Evolutionary conservation across 371 early-diverging fungal genomes (phyloP), one percentile per base, ranked within the genome.

Genomic region (Mortierella polycephala): DNA sequence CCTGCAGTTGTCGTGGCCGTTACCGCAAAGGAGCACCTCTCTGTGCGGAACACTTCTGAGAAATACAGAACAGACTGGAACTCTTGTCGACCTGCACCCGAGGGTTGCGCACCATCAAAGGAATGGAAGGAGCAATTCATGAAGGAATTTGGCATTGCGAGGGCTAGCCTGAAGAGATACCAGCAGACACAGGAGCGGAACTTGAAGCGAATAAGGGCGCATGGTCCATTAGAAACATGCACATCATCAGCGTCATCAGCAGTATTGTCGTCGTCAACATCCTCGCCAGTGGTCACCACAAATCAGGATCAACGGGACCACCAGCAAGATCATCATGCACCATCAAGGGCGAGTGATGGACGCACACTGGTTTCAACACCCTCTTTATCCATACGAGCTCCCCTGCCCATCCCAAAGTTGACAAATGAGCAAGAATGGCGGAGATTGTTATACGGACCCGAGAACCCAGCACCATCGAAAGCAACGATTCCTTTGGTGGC

Each of bases 31-130:
- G 58, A 62, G 37, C 47, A 68, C 12, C 79, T 71, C 0, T 60
- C 72, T 2, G 73, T 65, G 40, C 71, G 65, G 63, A 77, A 77
- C 46, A 77, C 79, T 1, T 77, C 79, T 12, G 49, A 42, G 21
- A 71, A 69, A 39, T 77, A 77, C 54, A 55, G 58, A 49, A 65
- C 72, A 5, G 69, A 71, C 52, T 77, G 79, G 79, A 59, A 69
- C 42, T 68, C 79, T 0, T 77, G 72, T 50, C 52, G 49, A 13
- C 72, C 79, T 9, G 79, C 79, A 0, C 79, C 79, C 37, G 69
- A 67, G 14, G 79, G 79, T 4, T 77, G 79, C 30, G 62, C 69
- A 0, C 79, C 79, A 2, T 60, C 69, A 7, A 14, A 20, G 54
- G 72, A 67, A 18, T 77, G 79, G 79, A 64, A 62, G 56, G 66